Base-by-base conservation (phyloP, 352 stramenopile species). In the Phytophthora pistaciae region DNA sequence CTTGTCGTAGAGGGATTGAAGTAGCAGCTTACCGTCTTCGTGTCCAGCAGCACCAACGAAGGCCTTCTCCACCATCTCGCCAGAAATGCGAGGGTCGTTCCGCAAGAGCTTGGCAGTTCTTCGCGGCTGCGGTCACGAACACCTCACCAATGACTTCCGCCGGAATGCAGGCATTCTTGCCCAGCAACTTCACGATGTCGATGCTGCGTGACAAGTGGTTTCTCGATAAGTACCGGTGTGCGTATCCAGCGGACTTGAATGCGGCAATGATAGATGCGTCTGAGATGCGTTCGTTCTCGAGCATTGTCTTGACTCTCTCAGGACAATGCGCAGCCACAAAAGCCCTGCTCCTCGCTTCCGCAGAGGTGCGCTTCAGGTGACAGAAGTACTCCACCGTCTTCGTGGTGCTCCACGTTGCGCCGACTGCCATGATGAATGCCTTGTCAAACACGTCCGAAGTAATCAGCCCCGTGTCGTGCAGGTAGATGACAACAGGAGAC, bases 1-100 rank as follows among this genome's bases (percentile, higher is more conserved):
- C 29, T 60, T 27, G 16, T 60, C 54, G 54, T 31, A 60, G 31
- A 60, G 20, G 16, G 29, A 31, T 21, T 48, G 40, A n/a, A n/a
- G n/a, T 10, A 49, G 14, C 54, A 60, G 21, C 18, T 33, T 33
- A 1, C 18, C 14, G 33, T 21, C 7, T 3, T 33, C 18, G 1
- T 11, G 6, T n/a, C 9, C 8, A 25, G 53, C 53, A 23, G 36
- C 7, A 7, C 18, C 18, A 7, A 21, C 16, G 18, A 50, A 50
- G 13, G 42, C 44, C 44, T 25, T 16, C 10, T 25, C 44, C 3
- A 52, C 23, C 44, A 25, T 25, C 16, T 25, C 3, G 16, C 8
- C 16, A 52, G 44, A 52, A 13, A 52, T 25, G 7, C 44, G 44
- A 16, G 44, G 5, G 23, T 52, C 44, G 20, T 52, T 52, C 5